These are phyloP conservation scores for Termitomyces bulborhizus DNA, from an alignment of 768 basidiomycete species.

Conservation along the genomic window DNA sequence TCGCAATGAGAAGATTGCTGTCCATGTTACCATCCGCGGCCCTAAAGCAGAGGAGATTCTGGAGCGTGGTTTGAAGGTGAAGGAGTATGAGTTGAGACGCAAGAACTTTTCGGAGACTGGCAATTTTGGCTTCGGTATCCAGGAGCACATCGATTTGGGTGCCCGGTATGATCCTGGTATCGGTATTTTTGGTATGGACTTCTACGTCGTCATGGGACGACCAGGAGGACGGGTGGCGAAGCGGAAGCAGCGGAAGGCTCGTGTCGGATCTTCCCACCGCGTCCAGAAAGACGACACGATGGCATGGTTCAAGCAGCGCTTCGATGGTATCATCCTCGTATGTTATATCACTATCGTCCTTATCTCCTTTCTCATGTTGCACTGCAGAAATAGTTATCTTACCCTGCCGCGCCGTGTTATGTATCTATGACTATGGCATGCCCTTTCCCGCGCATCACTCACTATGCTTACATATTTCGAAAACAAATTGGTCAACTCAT, in stretches of 20 bases:
- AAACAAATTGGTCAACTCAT: constrained; percentile 5
- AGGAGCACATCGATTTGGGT: constrained; percentile 98
- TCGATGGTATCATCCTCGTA: constrained; percentile 95
- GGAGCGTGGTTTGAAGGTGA: constrained; percentile 98
- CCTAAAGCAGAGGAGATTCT: constrained; percentile 99
- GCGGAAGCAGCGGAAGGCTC: constrained; percentile 84
- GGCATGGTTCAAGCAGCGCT: constrained; percentile 99
- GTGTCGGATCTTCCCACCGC: constrained; percentile 83
- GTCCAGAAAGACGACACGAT: constrained; percentile 96
- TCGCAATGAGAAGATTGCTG: constrained; percentile 99
- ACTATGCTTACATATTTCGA: constrained; percentile 3
- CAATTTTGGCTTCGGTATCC: constrained; percentile 99
- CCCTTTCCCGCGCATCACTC: constrained; percentile 8
- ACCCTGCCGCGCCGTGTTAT: constrained; percentile 11
- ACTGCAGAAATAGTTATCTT: constrained; percentile 16
- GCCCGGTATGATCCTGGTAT: constrained; percentile 98
- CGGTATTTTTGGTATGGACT: constrained; percentile 99
- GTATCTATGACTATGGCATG: constrained; percentile 19
- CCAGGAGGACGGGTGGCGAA: constrained; percentile 88
- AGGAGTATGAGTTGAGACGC: constrained; percentile 98
- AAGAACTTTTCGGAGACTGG: constrained; percentile 98
- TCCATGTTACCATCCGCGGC: constrained; percentile 97
- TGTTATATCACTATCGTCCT: constrained; percentile 21
- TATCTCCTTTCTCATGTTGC: neutral
- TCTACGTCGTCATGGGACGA: constrained; percentile 96